Evolutionary conservation across 805 yeast genomes (phyloP), one percentile per base, ranked within the genome.

Genomic region (Starmerella vaccinii): DNA sequence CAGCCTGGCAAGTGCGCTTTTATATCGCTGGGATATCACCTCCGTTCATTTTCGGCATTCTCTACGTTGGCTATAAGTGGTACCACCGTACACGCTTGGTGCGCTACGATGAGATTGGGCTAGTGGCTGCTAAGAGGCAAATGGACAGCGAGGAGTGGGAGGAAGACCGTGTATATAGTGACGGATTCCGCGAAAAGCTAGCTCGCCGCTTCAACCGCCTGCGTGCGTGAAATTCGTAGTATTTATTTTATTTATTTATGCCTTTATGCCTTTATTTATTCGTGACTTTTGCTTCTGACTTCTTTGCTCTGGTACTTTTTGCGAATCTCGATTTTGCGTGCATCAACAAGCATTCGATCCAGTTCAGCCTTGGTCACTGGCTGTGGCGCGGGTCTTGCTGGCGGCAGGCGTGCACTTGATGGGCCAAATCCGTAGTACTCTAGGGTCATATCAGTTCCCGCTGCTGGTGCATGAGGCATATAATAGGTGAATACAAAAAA

Each of bases 81-180:
- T 61, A 77, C 15, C 73, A 77, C 52, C 76, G 85, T 5, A 80
- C 90, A 0, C 74, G 76, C 52, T 67, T 80, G 5, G 84, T 78
- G 47, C 72, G 82, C 46, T 67, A 84, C 46, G 89, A 83, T 57
- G 82, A 83, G 35, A 64, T 86, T 52, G 92, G 85, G 63, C 74
- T 82, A 61, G 92, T 83, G 62, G 75, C 85, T 0, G 94, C 52
- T 2, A 50, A 49, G 34, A 47, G 43, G 12, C 43, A 42, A 16
- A 56, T 58, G 50, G 61, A 58, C 27, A 49, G 48, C 10, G 56
- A 56, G 26, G 61, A 58, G 44, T 58, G 61, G 61, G 59, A 50
- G 22, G 61, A 58, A 39, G 61, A 58, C 45, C 58, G 61, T 13
- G 56, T 58, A 2, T 58, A 52, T 39, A 49, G 53, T 26, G 48